A percentile compares a stretch with the other conserved stretches of the same genome.
Evolutionary conservation across 2,329 filamentous ascomycete genomes (phyloP).

Genomic region (Clarireedia homoeocarpa): DNA sequence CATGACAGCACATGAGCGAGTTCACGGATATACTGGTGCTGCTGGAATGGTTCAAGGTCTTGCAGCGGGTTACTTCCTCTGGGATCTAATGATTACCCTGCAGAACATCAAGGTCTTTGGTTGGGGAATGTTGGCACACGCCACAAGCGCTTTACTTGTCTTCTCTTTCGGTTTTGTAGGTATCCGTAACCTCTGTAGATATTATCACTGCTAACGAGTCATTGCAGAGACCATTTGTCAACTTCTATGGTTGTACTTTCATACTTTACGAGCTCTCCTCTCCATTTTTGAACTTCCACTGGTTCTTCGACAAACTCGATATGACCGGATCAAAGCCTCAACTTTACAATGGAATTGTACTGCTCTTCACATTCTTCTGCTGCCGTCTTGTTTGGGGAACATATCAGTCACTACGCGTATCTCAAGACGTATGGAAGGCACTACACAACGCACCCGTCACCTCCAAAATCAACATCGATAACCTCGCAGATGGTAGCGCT

Average conservation of each 20-base stretch:
- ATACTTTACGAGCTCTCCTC: constrained; percentile 84
- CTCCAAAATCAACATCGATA: constrained; percentile 29
- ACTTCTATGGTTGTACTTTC: constrained; percentile 74
- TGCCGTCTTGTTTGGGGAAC: constrained; percentile 73
- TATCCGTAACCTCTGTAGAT: constrained; percentile 18
- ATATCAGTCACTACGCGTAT: constrained; percentile 61
- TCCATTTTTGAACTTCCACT: constrained; percentile 81
- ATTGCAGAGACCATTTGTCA: constrained; percentile 67
- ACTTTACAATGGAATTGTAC: constrained; percentile 67
- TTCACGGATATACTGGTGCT: constrained; percentile 72
- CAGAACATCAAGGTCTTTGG: constrained; percentile 60
- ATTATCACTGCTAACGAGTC: not conserved
- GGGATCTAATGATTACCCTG: constrained; percentile 67
- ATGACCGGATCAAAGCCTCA: constrained; percentile 69
- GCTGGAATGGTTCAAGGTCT: constrained; percentile 68
- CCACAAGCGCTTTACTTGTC: constrained; percentile 63
- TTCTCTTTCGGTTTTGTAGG: constrained; percentile 75
- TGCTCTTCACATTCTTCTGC: constrained; percentile 67
- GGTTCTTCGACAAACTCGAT: constrained; percentile 83
- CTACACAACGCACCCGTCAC: constrained; percentile 38
- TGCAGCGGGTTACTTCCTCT: constrained; percentile 75
- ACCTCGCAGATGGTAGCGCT: constrained; percentile 29
- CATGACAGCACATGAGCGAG: constrained; percentile 59
- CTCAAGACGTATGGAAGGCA: constrained; percentile 59
- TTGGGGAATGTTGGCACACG: constrained; percentile 58